phyloP scores from a whole-genome alignment of 371 early-diverging fungal genomes.

The Chytridium lagenaria region DNA sequence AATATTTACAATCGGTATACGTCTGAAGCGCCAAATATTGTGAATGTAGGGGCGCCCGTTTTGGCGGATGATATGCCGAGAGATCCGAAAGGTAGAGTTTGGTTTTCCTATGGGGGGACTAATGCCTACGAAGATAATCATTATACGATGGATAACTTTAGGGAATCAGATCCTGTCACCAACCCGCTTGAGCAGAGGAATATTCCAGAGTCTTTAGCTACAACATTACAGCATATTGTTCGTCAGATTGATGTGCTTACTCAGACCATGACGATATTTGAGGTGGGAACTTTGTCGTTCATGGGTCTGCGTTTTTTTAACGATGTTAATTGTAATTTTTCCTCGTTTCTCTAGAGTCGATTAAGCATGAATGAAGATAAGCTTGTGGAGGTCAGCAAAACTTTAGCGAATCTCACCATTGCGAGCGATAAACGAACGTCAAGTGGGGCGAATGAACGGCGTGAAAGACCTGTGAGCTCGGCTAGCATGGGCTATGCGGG shows the following conservation, averaged over 20 bases:
- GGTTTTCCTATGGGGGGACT: too few relatives aligned
- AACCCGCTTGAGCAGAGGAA: slow-evolving; percentile 39
- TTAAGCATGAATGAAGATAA: slow-evolving; percentile 52
- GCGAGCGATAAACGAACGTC: background rate
- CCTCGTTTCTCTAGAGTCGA: slow-evolving; percentile 36
- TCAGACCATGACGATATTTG: slow-evolving; percentile 60
- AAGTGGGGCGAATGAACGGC: background rate
- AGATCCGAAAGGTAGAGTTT: slow-evolving; percentile 19
- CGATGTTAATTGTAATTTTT: too few relatives aligned
- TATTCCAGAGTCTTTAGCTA: slow-evolving; percentile 46
- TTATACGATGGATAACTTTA: background rate
- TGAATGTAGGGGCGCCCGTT: slow-evolving; percentile 46
- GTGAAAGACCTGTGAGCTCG: background rate
- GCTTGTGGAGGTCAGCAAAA: slow-evolving; percentile 27
- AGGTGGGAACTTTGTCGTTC: slow-evolving; percentile 39
- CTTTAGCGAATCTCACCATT: background rate
- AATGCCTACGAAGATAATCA: too few relatives aligned
- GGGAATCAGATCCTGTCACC: slow-evolving; percentile 24
- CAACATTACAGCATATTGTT: slow-evolving; percentile 52
- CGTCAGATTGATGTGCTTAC: slow-evolving; percentile 58
- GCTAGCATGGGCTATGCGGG: background rate
- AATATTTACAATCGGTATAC: background rate
- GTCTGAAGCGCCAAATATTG: slow-evolving; percentile 35
- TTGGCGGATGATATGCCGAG: slow-evolving; percentile 22
- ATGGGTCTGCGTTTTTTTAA: background rate